These are phyloP conservation scores for Coemansia sp. DNA, from an alignment of 192 early-diverging fungal species.

Conservation along the genomic window DNA sequence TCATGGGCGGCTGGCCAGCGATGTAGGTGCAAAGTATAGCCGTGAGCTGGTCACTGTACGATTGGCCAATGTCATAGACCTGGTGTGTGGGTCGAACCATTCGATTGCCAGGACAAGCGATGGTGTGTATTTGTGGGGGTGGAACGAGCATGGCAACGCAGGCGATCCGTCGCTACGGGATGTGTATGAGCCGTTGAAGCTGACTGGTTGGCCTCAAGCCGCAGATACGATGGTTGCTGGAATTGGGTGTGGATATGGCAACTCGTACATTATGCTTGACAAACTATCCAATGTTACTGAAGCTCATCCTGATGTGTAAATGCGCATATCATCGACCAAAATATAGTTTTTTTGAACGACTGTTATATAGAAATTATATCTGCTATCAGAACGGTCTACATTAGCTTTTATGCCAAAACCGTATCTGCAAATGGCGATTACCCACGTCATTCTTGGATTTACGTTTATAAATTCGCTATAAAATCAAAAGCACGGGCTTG, in stretches of 20 bases:
- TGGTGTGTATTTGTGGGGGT: constrained; percentile 77
- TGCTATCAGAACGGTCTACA: no score
- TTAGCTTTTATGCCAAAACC: no score
- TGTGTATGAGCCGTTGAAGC: constrained; percentile 16
- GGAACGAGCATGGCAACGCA: constrained; percentile 96
- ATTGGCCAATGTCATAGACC: constrained; percentile 9
- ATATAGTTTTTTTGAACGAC: no score
- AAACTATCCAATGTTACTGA: background rate
- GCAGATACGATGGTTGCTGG: background rate
- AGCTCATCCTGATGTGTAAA: no score
- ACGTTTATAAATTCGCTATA: no score
- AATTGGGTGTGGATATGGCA: constrained; percentile 48
- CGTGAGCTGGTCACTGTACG: constrained; percentile 18
- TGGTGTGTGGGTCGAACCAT: constrained; percentile 79
- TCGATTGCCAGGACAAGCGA: constrained; percentile 54
- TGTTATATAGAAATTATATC: no score
- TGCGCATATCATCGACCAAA: no score
- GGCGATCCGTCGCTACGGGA: constrained; percentile 54
- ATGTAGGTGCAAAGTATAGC: background rate
- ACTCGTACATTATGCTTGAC: constrained; percentile 10
- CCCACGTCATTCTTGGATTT: no score
- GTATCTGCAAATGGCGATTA: no score
- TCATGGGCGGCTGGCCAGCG: constrained; percentile 63
- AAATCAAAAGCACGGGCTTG: no score
- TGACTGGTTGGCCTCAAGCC: background rate